phyloP scores from a whole-genome alignment of 345 rosid species.

The Iberis pinnata region DNA sequence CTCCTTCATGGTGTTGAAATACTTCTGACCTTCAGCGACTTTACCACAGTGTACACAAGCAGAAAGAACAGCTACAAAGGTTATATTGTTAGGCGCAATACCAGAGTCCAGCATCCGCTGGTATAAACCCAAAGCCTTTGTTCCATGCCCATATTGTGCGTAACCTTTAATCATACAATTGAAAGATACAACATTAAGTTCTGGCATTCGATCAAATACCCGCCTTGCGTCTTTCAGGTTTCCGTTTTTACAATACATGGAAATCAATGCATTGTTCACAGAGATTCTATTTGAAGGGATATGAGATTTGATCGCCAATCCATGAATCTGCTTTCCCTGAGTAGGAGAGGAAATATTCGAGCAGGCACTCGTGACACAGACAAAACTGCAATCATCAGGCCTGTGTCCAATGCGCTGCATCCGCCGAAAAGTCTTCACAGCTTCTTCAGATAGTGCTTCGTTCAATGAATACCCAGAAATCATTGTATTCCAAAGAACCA shows the following conservation, averaged over 20 bases:
- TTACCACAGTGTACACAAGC: slow-evolving; percentile 83
- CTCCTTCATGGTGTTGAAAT: slow-evolving; percentile 61
- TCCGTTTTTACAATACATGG: slow-evolving; percentile 75
- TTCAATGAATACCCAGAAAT: slow-evolving; percentile 70
- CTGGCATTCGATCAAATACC: slow-evolving; percentile 63
- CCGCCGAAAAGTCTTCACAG: slow-evolving; percentile 52
- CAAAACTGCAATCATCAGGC: slow-evolving; percentile 89
- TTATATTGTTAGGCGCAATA: slow-evolving; percentile 56
- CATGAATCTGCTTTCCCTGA: slow-evolving; percentile 79
- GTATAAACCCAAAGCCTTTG: slow-evolving; percentile 51
- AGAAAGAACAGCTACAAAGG: slow-evolving; percentile 77
- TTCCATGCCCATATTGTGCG: slow-evolving; percentile 67
- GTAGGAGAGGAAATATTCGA: slow-evolving; percentile 68
- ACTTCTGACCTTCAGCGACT: slow-evolving; percentile 52
- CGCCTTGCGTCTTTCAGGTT: slow-evolving; percentile 55
- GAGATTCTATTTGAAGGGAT: slow-evolving; percentile 57
- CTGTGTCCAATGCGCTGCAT: slow-evolving; percentile 54
- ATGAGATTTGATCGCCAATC: slow-evolving; percentile 55
- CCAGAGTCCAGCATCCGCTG: slow-evolving; percentile 51
- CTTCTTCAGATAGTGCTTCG: slow-evolving; percentile 59
- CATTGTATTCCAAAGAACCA: slow-evolving; percentile 89
- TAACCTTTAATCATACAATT: slow-evolving; percentile 78
- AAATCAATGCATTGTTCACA: slow-evolving; percentile 61
- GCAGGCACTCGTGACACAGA: slow-evolving; percentile 68
- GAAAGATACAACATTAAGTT: slow-evolving; percentile 55